Percentiles rank a stretch among this genome's conserved stretches.
Evolutionary conservation across 192 early-diverging fungal genomes (phyloP).

Genomic region (Lobosporangium transversale): DNA sequence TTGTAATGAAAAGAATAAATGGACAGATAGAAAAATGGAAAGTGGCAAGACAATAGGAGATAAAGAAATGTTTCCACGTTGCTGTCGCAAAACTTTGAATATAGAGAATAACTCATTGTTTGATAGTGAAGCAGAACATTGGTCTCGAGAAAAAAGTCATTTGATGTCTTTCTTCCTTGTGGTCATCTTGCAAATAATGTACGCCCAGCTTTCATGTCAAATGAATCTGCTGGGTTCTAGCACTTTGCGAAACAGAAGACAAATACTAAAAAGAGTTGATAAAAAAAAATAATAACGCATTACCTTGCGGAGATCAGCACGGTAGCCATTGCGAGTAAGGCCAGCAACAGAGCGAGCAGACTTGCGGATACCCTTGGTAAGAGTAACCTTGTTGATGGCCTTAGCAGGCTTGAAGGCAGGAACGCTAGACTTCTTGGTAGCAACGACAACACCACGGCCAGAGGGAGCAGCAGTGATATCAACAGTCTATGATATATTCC

Average conservation of each 20-base stretch:
- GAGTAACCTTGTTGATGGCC: conserved; percentile 60
- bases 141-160: background rate
- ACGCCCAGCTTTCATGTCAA: conserved; percentile 56
- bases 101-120: conserved; percentile 39
- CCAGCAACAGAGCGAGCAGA: conserved; percentile 71
- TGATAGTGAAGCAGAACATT: conserved; percentile 23
- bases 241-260: conserved; percentile 31
- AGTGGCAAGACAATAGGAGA: background rate
- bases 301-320: conserved; percentile 77
- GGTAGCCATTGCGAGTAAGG: conserved; percentile 67
- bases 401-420: conserved; percentile 65
- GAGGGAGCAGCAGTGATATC: conserved; percentile 61
- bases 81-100: conserved; percentile 54
- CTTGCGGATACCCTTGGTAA: conserved; percentile 69
- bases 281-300: background rate
- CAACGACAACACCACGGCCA: conserved; percentile 71
- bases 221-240: conserved; percentile 58
- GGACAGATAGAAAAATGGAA: background rate
- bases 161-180: background rate
- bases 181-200: conserved; percentile 54
- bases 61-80: conserved; percentile 39
- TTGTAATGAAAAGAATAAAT: background rate
- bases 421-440: conserved; percentile 66
- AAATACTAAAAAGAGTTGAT: background rate
- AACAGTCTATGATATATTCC: no score